Evolutionary conservation across 176 grass and related monocot genomes (phyloP).

Genomic region (bread wheat (Triticum aestivum)): DNA sequence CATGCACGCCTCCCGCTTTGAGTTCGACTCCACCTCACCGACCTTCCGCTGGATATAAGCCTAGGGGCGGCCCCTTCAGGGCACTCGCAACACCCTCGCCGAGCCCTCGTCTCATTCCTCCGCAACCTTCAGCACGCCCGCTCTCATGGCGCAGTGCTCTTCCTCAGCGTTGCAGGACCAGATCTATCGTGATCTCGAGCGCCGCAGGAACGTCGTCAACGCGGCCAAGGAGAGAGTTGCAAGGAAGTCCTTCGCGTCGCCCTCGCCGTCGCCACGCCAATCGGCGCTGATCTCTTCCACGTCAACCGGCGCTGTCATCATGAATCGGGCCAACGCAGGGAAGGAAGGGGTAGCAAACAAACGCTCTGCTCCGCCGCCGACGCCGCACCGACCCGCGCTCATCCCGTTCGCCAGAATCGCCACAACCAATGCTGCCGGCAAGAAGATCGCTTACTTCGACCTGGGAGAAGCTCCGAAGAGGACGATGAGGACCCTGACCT

Average conservation of each 20-base stretch:
- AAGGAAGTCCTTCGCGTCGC: neutral
- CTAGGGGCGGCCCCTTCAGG: neutral
- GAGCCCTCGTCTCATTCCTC: no score
- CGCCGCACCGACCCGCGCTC: no score
- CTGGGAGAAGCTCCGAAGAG: no score
- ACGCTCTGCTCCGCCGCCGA: neutral
- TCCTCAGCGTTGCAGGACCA: neutral
- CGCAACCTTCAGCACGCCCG: neutral
- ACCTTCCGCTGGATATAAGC: neutral
- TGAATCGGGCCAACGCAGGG: neutral
- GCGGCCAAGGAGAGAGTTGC: neutral
- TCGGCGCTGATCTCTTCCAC: neutral
- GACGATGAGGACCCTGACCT: no score
- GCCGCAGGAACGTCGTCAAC: neutral
- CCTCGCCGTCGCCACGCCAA: neutral
- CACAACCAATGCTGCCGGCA: no score
- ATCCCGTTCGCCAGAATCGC: no score
- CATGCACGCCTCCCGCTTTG: neutral
- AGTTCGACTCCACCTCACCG: neutral
- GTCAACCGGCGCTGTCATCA: neutral
- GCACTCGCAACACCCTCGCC: no score
- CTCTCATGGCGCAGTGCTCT: neutral
- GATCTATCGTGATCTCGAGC: neutral
- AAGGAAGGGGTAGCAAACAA: neutral
- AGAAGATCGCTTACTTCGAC: no score